Percentiles rank a stretch among this genome's conserved stretches.
phyloP scores from a whole-genome alignment of 1,139 yeast species.

The Nadsonia commutata region DNA sequence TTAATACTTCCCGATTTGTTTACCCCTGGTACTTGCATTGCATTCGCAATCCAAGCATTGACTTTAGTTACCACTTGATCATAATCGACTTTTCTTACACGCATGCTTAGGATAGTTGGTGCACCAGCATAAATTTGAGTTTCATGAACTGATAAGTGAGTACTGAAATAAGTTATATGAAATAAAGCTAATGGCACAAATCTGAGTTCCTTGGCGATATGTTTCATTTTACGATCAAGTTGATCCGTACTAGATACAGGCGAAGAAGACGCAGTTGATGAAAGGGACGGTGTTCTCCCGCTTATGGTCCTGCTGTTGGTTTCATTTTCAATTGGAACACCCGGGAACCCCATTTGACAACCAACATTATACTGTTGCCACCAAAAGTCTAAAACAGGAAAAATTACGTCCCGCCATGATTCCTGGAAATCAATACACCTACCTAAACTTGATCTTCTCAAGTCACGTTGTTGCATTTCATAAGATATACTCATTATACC shows the following conservation, averaged over 20 bases:
- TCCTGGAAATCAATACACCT: conserved; percentile 29
- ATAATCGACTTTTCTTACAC: conserved; percentile 44
- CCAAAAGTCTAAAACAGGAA: conserved; percentile 48
- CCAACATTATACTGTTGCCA: conserved; percentile 8
- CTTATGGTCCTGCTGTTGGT: conserved; percentile 2
- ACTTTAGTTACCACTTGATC: conserved; percentile 25
- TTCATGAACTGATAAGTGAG: conserved; percentile 62
- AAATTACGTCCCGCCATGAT: conserved; percentile 46
- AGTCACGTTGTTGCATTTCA: conserved; percentile 62
- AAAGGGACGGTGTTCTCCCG: background rate
- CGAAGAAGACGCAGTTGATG: no score
- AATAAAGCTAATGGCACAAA: conserved; percentile 9
- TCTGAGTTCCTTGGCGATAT: conserved; percentile 4
- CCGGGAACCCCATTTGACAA: conserved; percentile 3
- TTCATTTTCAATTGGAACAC: conserved; percentile 2
- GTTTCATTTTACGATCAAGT: conserved; percentile 2
- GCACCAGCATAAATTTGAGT: conserved; percentile 70
- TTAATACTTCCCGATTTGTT: conserved; percentile 7
- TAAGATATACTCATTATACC: conserved; percentile 57
- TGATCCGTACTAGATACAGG: no score
- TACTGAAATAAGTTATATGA: conserved; percentile 62
- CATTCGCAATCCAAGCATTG: conserved; percentile 8
- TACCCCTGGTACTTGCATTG: no score
- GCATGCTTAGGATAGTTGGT: conserved; percentile 68
- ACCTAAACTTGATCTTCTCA: conserved; percentile 37